Conservation (phyloP, 768 basidiomycete genomes). For the Neoboletus subvelutipes region DNA sequence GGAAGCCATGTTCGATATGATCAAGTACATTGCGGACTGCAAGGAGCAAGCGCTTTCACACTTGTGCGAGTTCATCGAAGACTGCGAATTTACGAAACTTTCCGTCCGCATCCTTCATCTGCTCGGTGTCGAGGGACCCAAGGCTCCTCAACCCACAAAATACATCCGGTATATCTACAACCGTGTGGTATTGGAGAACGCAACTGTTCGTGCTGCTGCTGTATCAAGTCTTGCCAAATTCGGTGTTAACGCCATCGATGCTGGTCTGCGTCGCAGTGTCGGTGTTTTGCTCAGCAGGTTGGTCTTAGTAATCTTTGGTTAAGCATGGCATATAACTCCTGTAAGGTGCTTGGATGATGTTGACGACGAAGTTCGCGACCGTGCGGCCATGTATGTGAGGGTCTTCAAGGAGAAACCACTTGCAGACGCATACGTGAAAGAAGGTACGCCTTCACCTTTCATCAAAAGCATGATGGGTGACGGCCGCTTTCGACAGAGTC, state of each 20-base stretch:
- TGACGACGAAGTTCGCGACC: constrained; percentile 97
- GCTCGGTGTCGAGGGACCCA: constrained; percentile 94
- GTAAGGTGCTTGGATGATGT: constrained; percentile 93
- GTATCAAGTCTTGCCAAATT: constrained; percentile 96
- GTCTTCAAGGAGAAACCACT: constrained; percentile 76
- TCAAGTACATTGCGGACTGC: constrained; percentile 93
- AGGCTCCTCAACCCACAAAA: constrained; percentile 94
- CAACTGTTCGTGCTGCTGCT: constrained; percentile 95
- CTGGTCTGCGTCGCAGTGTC: constrained; percentile 78
- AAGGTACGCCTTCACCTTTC: constrained; percentile 56
- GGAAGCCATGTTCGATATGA: constrained; percentile 99
- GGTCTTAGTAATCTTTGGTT: constrained; percentile 17
- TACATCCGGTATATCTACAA: constrained; percentile 99
- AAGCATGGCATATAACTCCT: constrained; percentile 4
- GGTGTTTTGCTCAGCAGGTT: constrained; percentile 83
- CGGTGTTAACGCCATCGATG: constrained; percentile 84
- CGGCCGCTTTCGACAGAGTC: constrained; percentile 61
- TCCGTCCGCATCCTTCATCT: constrained; percentile 96
- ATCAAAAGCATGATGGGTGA: not conserved
- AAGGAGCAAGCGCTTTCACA: constrained; percentile 98
- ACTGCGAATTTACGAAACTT: constrained; percentile 99
- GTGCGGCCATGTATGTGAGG: constrained; percentile 92
- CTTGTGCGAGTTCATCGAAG: constrained; percentile 99
- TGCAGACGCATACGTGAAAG: constrained; percentile 86
- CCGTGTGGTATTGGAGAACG: constrained; percentile 97